Conservation (phyloP, 1,139 yeast genomes). For the Wickerhamiella infanticola region DNA sequence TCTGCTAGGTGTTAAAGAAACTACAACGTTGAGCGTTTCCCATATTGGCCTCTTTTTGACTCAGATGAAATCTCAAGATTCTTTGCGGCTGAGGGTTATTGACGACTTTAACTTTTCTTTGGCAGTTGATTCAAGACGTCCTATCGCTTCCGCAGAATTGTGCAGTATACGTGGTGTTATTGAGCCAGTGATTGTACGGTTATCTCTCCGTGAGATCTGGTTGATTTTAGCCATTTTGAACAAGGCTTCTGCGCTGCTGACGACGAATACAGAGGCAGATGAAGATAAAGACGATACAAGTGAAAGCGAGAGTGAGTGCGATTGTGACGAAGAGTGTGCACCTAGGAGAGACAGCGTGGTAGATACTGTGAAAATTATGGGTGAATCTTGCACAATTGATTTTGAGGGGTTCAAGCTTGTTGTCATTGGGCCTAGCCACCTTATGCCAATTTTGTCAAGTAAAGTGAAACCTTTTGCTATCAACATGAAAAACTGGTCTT, state of each 20-base stretch:
- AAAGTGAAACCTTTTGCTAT: conserved; percentile 59
- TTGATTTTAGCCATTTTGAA: conserved; percentile 62
- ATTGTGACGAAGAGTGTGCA: neutral
- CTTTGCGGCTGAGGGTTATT: conserved; percentile 50
- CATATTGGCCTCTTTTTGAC: conserved; percentile 81
- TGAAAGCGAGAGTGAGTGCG: neutral
- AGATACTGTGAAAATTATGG: conserved; percentile 28
- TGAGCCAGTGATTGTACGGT: conserved; percentile 66
- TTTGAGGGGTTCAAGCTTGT: conserved; percentile 78
- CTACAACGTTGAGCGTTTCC: conserved; percentile 39
- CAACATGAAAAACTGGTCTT: conserved; percentile 76
- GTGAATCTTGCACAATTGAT: conserved; percentile 56
- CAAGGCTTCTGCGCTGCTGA: conserved; percentile 43
- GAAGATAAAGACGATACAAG: conserved; percentile 6
- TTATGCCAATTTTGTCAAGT: conserved; percentile 78
- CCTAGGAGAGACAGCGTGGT: neutral
- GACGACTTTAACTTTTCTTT: conserved; percentile 81
- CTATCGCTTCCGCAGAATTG: conserved; percentile 39
- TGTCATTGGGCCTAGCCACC: conserved; percentile 85
- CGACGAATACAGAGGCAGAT: neutral
- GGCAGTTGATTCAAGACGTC: conserved; percentile 55
- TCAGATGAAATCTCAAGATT: conserved; percentile 50
- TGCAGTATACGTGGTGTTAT: conserved; percentile 56
- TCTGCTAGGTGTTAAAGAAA: conserved; percentile 38
- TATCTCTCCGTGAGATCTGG: conserved; percentile 75